Evolutionary conservation across 306 rosid genomes (phyloP).

Genomic region (Citrullus amarus): DNA sequence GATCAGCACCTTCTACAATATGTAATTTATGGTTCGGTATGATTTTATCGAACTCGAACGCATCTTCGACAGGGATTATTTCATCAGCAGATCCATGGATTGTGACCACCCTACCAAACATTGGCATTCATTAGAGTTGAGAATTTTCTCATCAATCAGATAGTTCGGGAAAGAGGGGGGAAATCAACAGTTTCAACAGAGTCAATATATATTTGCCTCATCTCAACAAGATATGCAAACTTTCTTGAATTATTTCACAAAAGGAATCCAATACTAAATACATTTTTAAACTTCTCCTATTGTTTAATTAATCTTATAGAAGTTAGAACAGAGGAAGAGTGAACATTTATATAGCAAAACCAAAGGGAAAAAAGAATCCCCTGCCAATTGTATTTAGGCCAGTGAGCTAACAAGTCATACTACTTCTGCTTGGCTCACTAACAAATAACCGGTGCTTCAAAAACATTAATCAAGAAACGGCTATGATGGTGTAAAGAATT

Average conservation of each 20-base stretch:
- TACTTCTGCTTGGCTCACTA: too few species aligned
- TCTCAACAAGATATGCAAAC: background rate
- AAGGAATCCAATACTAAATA: background rate
- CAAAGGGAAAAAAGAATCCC: too few species aligned
- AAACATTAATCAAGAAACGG: too few species aligned
- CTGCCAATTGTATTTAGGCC: too few species aligned
- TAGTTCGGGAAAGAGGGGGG: background rate
- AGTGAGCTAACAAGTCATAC: too few species aligned
- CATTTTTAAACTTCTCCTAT: too few species aligned
- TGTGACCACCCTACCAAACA: constrained; percentile 45
- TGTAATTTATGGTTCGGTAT: constrained; percentile 62
- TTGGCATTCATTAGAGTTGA: background rate
- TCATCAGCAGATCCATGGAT: constrained; percentile 57
- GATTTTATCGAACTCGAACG: constrained; percentile 54
- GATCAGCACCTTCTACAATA: constrained; percentile 53
- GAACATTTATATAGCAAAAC: too few species aligned
- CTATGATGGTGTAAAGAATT: too few species aligned
- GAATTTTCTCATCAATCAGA: background rate
- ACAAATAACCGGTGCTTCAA: too few species aligned
- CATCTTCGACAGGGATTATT: constrained; percentile 42
- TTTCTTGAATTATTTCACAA: background rate
- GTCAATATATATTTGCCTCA: background rate
- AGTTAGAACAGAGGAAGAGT: too few species aligned
- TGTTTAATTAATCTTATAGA: too few species aligned
- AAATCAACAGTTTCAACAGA: background rate